A percentile compares a stretch with the other conserved stretches of the same genome.
Evolutionary conservation across 2,329 filamentous ascomycete species (phyloP).

Genomic region (Coniochaeta sp.): DNA sequence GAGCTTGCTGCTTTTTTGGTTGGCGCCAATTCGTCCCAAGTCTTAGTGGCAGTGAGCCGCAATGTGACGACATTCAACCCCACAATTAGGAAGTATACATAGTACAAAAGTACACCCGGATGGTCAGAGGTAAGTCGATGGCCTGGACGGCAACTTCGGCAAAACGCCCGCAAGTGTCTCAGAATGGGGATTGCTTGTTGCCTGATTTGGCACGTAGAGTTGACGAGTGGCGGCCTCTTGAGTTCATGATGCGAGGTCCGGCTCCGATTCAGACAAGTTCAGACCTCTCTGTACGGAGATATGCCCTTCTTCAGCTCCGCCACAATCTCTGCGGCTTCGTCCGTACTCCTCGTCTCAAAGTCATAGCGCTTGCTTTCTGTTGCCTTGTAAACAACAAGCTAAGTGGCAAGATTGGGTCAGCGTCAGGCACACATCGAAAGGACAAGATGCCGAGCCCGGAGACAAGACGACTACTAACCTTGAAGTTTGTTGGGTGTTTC

Average conservation of each 20-base stretch:
- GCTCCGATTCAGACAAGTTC: conserved; percentile 15
- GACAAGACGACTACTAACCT: conserved; percentile 49
- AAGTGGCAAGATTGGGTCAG: neutral
- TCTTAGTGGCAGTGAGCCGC: neutral
- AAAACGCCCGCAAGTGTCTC: neutral
- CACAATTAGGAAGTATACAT: neutral
- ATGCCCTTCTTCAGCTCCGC: conserved; percentile 71
- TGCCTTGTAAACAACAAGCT: conserved; percentile 67
- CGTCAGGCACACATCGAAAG: neutral
- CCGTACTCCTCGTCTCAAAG: conserved; percentile 67
- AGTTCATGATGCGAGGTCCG: neutral
- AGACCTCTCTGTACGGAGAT: conserved; percentile 53
- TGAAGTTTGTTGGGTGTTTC: conserved; percentile 74
- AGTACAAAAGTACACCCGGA: no score
- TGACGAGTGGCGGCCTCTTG: neutral
- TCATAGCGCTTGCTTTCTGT: conserved; percentile 77
- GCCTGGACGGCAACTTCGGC: neutral
- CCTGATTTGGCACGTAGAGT: neutral
- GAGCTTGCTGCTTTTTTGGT: neutral
- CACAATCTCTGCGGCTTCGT: conserved; percentile 74
- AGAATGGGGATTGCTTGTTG: neutral
- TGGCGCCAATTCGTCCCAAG: neutral
- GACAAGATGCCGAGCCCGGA: neutral
- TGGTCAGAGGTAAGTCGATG: neutral
- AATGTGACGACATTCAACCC: neutral